Base-by-base conservation (phyloP, 2,329 filamentous ascomycete species). In the Pseudocercospora cruenta region DNA sequence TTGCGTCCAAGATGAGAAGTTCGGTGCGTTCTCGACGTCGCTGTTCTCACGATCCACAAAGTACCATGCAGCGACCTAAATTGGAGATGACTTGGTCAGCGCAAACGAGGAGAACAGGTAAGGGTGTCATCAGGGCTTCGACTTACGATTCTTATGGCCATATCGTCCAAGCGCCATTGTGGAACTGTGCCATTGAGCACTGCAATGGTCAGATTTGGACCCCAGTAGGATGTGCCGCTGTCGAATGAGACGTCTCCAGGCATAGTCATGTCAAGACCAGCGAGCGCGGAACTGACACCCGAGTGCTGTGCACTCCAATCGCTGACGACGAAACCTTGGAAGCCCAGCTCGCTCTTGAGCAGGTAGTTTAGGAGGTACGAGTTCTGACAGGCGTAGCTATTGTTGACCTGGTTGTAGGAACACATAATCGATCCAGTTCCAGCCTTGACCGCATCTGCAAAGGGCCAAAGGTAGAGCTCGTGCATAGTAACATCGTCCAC, bases 151-250 rank as follows among this genome's bases (percentile, higher is more conserved):
- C 95, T 89, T 79, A 93, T 90, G 4, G 88, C 92, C 90, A 97
- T 96, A 76, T 98, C 95, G 72, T 97, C 94, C 9, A 98, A 78
- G 59, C 94, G 72, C 86, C 91, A 96, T 71, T 91, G 88, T 0
- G 94, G 92, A 33, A 98, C 82, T 0, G 93, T 97, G 39, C 94
- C 94, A 75, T 98, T 97, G 72, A 96, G 80, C 5, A 97, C 89
- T 1, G 92, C 92, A 57, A 96, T 82, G 1, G 94, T 97, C 72
- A 98, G 79, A 79, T 98, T 98, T 28, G 89, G 82, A 9, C 94
- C 94, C 74, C 71, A 76, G 67, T 67, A 76, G 2, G 69, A 67
- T 19, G 67, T 74, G 2, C 54, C 91, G 3, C 86, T 87, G 78
- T 91, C 87, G 81, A 97, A 96, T 21, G 80, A 70, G 1, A 91